Evolutionary conservation across 2,329 filamentous ascomycete genomes (phyloP).

Genomic region (Elsinoe ampelina): DNA sequence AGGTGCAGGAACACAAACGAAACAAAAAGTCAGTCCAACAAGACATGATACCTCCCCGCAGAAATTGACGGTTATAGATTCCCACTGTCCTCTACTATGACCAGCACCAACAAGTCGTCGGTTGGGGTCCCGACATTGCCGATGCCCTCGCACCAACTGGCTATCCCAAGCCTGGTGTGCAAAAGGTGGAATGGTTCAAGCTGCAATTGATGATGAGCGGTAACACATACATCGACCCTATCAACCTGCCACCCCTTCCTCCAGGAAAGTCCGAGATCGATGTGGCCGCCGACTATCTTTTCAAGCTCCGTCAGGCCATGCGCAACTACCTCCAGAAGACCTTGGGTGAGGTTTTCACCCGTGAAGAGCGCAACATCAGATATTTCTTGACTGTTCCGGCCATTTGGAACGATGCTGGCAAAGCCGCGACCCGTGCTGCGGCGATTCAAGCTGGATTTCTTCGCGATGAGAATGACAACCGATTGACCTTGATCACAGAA

Average conservation of each 20-base stretch:
- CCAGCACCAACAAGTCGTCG: conserved; percentile 98
- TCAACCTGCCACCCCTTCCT: conserved; percentile 93
- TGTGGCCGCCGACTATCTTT: conserved; percentile 97
- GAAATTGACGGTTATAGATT: conserved; percentile 50
- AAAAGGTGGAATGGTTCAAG: conserved; percentile 99
- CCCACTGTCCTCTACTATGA: conserved; percentile 99
- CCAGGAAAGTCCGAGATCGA: conserved; percentile 98
- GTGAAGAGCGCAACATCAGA: conserved; percentile 94
- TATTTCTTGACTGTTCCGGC: conserved; percentile 98
- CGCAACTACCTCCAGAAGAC: conserved; percentile 92
- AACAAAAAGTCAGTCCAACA: conserved; percentile 69
- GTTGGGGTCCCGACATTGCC: conserved; percentile 96
- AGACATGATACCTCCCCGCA: background rate
- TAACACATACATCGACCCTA: conserved; percentile 98
- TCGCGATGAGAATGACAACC: conserved; percentile 94
- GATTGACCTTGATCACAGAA: conserved; percentile 87
- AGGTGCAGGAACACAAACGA: conserved; percentile 91
- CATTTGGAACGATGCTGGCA: conserved; percentile 98
- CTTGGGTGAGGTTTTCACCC: conserved; percentile 91
- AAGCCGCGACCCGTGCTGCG: conserved; percentile 88
- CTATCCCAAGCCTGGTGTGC: conserved; percentile 93
- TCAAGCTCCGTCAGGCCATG: conserved; percentile 96
- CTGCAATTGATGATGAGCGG: conserved; percentile 96
- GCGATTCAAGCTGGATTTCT: conserved; percentile 96
- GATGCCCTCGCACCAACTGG: conserved; percentile 93